Evolutionary conservation across 345 rosid genomes (phyloP).

Genomic region (Balakata baccata): DNA sequence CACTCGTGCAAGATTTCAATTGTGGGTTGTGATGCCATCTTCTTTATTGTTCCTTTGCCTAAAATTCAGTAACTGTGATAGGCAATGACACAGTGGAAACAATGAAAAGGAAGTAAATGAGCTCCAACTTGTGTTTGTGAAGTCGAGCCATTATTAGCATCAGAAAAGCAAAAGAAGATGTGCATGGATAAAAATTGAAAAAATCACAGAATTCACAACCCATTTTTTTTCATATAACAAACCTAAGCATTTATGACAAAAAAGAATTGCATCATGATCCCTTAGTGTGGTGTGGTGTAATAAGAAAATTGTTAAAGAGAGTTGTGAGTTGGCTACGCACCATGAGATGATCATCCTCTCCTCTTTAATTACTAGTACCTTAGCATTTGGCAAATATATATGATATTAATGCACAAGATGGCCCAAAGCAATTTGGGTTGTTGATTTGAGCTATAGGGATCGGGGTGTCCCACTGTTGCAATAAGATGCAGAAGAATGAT

Average conservation of each 20-base stretch:
- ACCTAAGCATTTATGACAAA: neutral
- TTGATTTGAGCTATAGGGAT: slow-evolving; percentile 15
- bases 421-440: slow-evolving; percentile 19
- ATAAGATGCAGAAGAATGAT: slow-evolving; percentile 21
- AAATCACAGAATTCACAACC: too few relatives aligned
- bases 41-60: neutral
- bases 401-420: neutral
- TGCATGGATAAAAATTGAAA: neutral
- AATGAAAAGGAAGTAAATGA: neutral
- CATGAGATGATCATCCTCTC: neutral
- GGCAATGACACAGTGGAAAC: neutral
- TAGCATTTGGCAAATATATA: too few relatives aligned
- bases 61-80: neutral
- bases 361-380: too few relatives aligned
- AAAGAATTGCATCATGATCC: neutral
- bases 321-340: neutral
- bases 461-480: slow-evolving; percentile 23
- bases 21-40: slow-evolving; percentile 1
- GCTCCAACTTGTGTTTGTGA: slow-evolving; percentile 1
- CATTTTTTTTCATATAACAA: too few relatives aligned
- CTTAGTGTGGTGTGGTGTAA: too few relatives aligned
- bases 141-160: neutral
- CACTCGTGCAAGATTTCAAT: slow-evolving; percentile 13
- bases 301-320: too few relatives aligned
- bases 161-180: neutral